Conservation (phyloP, 768 basidiomycete species). For the Termitomyces sp. region DNA sequence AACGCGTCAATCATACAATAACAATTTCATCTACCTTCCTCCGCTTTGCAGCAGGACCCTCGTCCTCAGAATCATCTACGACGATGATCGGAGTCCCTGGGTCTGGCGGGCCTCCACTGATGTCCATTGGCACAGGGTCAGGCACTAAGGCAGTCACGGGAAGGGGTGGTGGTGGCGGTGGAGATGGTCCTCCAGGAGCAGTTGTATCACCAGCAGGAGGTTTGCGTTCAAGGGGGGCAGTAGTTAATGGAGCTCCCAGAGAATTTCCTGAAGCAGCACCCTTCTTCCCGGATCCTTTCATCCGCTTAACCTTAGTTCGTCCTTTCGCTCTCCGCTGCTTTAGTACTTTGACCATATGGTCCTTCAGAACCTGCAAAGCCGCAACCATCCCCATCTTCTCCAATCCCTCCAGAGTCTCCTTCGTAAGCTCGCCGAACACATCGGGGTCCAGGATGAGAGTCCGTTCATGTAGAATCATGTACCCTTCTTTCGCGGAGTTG, state of each 20-base stretch:
- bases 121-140: slow-evolving; percentile 29
- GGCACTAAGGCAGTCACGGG: slow-evolving; percentile 17
- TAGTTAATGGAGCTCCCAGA: slow-evolving; percentile 39
- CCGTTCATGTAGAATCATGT: slow-evolving; percentile 82
- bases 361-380: slow-evolving; percentile 77
- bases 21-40: slow-evolving; percentile 40
- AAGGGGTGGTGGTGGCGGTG: slow-evolving; percentile 2
- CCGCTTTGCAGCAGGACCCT: slow-evolving; percentile 54
- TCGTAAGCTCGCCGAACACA: slow-evolving; percentile 76
- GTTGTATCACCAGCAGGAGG: neutral
- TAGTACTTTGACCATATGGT: slow-evolving; percentile 79
- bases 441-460: slow-evolving; percentile 81
- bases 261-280: slow-evolving; percentile 11
- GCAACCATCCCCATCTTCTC: slow-evolving; percentile 80
- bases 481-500: slow-evolving; percentile 49
- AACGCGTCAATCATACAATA: slow-evolving; percentile 3
- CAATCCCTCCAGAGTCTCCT: slow-evolving; percentile 69
- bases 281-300: slow-evolving; percentile 26
- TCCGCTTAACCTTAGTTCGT: slow-evolving; percentile 28
- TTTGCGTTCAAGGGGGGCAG: slow-evolving; percentile 32
- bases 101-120: slow-evolving; percentile 16
- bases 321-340: slow-evolving; percentile 64
- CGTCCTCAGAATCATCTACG: slow-evolving; percentile 58
- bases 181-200: neutral
- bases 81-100: slow-evolving; percentile 55